phyloP scores from a whole-genome alignment of 1,284 basidiomycete species.

The Apiotrichum sp. region DNA sequence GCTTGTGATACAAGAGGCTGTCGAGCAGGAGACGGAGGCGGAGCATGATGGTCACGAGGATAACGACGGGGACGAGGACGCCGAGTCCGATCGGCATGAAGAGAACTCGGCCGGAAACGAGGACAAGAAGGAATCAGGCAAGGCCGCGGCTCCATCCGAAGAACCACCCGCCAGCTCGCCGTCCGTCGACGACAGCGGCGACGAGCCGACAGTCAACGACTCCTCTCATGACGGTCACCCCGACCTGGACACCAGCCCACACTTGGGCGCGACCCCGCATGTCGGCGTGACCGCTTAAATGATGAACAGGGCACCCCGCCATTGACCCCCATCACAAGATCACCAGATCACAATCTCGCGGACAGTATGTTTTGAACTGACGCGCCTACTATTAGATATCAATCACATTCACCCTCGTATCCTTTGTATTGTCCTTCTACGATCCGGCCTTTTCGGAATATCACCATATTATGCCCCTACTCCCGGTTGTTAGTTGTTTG shows the following conservation, averaged over 20 bases:
- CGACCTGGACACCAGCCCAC: too few relatives aligned
- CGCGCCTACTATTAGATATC: background rate
- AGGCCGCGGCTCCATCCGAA: background rate
- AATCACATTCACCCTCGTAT: background rate
- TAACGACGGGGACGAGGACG: too few relatives aligned
- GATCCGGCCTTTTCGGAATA: background rate
- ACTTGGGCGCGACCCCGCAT: background rate
- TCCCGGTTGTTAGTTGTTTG: background rate
- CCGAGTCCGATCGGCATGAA: too few relatives aligned
- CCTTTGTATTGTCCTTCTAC: background rate
- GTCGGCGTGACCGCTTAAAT: background rate
- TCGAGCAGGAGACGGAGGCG: background rate
- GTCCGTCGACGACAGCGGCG: background rate
- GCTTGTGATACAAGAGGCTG: background rate
- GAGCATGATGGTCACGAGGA: background rate
- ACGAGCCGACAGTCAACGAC: conserved; percentile 3
- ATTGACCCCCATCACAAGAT: too few relatives aligned
- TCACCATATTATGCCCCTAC: background rate
- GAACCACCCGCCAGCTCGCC: background rate
- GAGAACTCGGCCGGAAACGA: too few relatives aligned
- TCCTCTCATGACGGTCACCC: background rate
- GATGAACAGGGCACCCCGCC: too few relatives aligned
- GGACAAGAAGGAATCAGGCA: too few relatives aligned
- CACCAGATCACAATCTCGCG: too few relatives aligned
- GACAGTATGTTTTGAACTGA: too few relatives aligned